Evolutionary conservation across 164 flowering plant species (phyloP).

Genomic region (Aristolochia californica): DNA sequence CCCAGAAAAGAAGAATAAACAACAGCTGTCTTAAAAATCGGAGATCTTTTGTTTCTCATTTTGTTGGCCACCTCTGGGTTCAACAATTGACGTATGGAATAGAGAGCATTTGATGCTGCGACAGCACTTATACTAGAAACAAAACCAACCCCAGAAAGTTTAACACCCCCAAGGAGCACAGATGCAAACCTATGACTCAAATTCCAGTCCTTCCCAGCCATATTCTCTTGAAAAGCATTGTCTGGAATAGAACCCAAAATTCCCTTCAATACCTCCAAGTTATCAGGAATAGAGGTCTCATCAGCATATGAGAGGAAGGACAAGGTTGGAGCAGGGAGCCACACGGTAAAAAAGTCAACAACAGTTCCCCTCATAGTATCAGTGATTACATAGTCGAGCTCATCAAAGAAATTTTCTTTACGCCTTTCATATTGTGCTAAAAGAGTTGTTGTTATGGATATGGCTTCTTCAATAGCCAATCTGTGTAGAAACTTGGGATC

Average conservation of each 20-base stretch:
- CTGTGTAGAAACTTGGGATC: conserved; percentile 90
- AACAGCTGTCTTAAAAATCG: conserved; percentile 73
- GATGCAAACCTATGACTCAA: conserved; percentile 66
- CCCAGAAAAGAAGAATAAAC: conserved; percentile 77
- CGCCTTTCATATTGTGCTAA: conserved; percentile 89
- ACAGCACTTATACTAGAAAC: conserved; percentile 87
- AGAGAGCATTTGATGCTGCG: conserved; percentile 61
- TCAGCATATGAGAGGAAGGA: conserved; percentile 72
- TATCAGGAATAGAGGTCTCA: conserved; percentile 34
- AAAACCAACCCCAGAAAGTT: conserved; percentile 80
- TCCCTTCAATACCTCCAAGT: conserved; percentile 49
- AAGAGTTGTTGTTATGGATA: conserved; percentile 84
- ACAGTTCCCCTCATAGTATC: conserved; percentile 75
- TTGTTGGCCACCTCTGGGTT: conserved; percentile 35
- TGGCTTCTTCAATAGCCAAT: conserved; percentile 90
- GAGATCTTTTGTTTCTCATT: conserved; percentile 53
- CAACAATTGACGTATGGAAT: conserved; percentile 35
- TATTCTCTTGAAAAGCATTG: conserved; percentile 85
- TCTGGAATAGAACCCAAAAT: conserved; percentile 94
- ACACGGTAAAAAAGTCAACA: conserved; percentile 92
- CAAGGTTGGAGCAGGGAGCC: conserved; percentile 98
- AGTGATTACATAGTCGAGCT: conserved; percentile 88
- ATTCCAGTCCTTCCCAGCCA: conserved; percentile 79
- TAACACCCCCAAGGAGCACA: conserved; percentile 78
- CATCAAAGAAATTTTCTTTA: conserved; percentile 80